Conservation (phyloP, 179 eudicot genomes). For the Silene noctiflora region DNA sequence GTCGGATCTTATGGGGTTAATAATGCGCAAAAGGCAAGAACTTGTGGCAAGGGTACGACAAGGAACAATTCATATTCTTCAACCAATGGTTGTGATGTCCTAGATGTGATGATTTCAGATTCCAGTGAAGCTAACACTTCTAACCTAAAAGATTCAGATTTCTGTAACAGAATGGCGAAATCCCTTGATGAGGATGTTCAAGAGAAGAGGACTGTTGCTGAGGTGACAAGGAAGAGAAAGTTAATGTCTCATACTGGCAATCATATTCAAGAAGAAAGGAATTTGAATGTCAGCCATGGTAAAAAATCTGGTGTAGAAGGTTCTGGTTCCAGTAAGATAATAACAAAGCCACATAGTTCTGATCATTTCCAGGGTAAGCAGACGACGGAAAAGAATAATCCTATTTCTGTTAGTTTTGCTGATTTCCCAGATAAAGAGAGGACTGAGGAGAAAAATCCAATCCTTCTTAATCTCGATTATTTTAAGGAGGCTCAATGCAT, state of each 20-base stretch:
- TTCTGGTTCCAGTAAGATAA: conserved; percentile 9
- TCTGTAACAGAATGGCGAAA: not conserved
- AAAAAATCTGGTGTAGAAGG: not conserved
- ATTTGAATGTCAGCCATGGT: not conserved
- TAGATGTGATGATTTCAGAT: not conserved
- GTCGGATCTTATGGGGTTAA: not conserved
- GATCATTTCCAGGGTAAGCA: not conserved
- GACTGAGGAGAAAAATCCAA: not conserved
- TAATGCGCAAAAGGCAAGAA: not conserved
- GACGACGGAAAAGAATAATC: not conserved
- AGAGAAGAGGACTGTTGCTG: conserved; percentile 8
- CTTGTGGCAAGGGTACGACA: not conserved
- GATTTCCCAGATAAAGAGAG: not conserved
- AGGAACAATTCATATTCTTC: not conserved
- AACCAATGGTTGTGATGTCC: not conserved
- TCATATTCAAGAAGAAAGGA: not conserved
- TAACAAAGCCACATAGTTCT: not conserved
- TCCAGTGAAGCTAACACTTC: not conserved
- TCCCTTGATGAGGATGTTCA: not conserved
- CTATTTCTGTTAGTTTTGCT: not conserved
- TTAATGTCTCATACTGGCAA: not conserved
- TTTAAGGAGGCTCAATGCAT: not conserved
- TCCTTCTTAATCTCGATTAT: not conserved
- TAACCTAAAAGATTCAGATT: not conserved
- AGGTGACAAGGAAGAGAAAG: conserved; percentile 11